Evolutionary conservation across 495 filamentous ascomycete species (phyloP), one percentile per base, ranked within the genome.

Genomic region (Trichoderma virens): DNA sequence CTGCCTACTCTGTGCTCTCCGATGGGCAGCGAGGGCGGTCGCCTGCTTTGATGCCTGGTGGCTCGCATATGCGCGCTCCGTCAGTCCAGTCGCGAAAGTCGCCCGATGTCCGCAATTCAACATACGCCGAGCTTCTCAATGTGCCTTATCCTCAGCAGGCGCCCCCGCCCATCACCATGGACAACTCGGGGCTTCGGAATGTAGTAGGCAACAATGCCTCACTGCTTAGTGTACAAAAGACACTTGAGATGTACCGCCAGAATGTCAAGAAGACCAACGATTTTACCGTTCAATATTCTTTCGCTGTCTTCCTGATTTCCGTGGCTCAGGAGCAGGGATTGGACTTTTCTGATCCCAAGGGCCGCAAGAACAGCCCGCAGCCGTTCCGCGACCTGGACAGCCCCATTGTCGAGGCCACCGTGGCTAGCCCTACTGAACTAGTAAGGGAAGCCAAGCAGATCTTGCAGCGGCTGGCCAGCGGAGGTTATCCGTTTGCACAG

Each of bases 231-330:
- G 88, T 90, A 38, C 88, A 90, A 70, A 88, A 97, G 71, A 98
- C 94, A 1, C 82, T 99, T 64, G 93, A 98, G 65, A 97, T 97
- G 93, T 99, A 99, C 71, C 82, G 95, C 32, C 86, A 87, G 45
- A 98, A 97, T 71, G 90, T 96, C 27, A 98, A 96, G 80, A 99
- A 98, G 74, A 93, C 93, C 0, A 93, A 90, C 65, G 91, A 97
- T 71, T 84, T 88, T 5, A 83, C 86, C 6, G 86, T 93, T 28
- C 90, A 96, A 72, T 98, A 98, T 75, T 93, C 95, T 30, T 96
- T 99, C 70, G 94, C 95, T 4, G 81, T 97, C 54, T 96, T 93
- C 75, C 88, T 99, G 81, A 85, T 97, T 64, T 88, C 91, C 54
- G 85, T 89, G 23, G 92, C 92, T 61, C 88, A 90, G 67, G 88